These are phyloP conservation scores for Penicillium nordicum DNA, from an alignment of 2,329 filamentous ascomycete genomes.

Conservation along the genomic window DNA sequence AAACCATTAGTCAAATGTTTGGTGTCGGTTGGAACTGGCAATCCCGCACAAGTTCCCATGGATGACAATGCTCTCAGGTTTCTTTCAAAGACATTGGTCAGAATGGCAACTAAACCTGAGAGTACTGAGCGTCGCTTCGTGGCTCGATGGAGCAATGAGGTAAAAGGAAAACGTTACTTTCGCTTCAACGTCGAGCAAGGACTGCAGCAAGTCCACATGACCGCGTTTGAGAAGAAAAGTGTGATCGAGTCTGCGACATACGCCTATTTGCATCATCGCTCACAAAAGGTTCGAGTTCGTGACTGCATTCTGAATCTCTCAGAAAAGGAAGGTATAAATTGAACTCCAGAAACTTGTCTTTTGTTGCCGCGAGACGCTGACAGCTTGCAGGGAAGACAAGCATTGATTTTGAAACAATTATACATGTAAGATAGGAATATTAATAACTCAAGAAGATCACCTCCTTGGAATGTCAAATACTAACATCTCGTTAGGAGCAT, in stretches of 20 bases:
- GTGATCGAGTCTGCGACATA: slow-evolving; percentile 14
- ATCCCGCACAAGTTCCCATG: not conserved
- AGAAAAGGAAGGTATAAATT: not conserved
- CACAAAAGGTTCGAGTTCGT: not conserved
- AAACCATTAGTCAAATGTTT: slow-evolving; percentile 21
- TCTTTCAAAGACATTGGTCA: slow-evolving; percentile 16
- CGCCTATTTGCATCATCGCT: slow-evolving; percentile 11
- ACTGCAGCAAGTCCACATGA: slow-evolving; percentile 34
- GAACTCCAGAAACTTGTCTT: no score
- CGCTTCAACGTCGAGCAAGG: slow-evolving; percentile 41
- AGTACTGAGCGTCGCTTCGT: slow-evolving; percentile 14
- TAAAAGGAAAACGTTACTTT: slow-evolving; percentile 22
- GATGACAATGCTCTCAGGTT: slow-evolving; percentile 15
- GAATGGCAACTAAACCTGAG: slow-evolving; percentile 14
- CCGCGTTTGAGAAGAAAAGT: slow-evolving; percentile 26
- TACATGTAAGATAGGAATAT: not conserved
- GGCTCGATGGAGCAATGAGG: slow-evolving; percentile 15
- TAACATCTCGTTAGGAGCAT: no score
- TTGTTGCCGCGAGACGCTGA: no score
- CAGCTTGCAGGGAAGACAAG: not conserved
- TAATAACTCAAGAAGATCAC: no score
- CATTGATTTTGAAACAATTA: not conserved
- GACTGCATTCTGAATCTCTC: slow-evolving; percentile 12
- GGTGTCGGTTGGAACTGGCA: slow-evolving; percentile 26
- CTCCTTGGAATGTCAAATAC: no score